A percentile compares a stretch with the other conserved stretches of the same genome.
Conservation (phyloP, 2,329 filamentous ascomycete genomes). For the Colletotrichum destructivum region DNA sequence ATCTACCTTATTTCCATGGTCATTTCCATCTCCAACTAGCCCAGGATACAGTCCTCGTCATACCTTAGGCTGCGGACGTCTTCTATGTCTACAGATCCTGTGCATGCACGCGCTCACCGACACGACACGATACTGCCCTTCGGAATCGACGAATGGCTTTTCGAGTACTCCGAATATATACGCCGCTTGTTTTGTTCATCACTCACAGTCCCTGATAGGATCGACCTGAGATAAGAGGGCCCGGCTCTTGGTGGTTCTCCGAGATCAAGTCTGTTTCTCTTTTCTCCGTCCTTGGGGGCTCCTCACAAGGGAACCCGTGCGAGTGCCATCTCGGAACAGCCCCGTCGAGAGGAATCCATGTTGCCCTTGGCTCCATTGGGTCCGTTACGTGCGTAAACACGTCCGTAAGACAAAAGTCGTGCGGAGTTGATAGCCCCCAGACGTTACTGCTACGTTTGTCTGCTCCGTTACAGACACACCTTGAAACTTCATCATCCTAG, state of each 20-base stretch:
- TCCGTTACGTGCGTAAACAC: slow-evolving; percentile 29
- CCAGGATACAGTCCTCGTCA: slow-evolving; percentile 2
- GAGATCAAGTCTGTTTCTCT: slow-evolving; percentile 27
- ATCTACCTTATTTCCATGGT: slow-evolving; percentile 8
- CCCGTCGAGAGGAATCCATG: slow-evolving; percentile 30
- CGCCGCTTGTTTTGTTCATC: neutral
- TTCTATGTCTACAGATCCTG: neutral
- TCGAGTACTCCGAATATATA: neutral
- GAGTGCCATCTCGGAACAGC: slow-evolving; percentile 24
- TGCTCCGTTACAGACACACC: slow-evolving; percentile 4
- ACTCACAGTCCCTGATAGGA: neutral
- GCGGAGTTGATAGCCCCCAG: slow-evolving; percentile 28
- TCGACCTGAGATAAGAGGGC: neutral
- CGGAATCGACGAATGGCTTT: neutral
- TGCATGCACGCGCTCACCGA: neutral
- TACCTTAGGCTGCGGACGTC: neutral
- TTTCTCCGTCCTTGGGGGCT: slow-evolving; percentile 30
- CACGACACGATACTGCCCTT: neutral
- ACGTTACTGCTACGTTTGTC: slow-evolving; percentile 1
- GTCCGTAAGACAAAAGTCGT: slow-evolving; percentile 5
- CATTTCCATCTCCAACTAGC: neutral
- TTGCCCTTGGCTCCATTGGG: slow-evolving; percentile 9
- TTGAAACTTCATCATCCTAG: neutral
- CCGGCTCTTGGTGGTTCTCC: neutral
- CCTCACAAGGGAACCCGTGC: slow-evolving; percentile 14